Evolutionary conservation across 2,329 filamentous ascomycete genomes (phyloP).

Genomic region (Juglanconis juglandina): DNA sequence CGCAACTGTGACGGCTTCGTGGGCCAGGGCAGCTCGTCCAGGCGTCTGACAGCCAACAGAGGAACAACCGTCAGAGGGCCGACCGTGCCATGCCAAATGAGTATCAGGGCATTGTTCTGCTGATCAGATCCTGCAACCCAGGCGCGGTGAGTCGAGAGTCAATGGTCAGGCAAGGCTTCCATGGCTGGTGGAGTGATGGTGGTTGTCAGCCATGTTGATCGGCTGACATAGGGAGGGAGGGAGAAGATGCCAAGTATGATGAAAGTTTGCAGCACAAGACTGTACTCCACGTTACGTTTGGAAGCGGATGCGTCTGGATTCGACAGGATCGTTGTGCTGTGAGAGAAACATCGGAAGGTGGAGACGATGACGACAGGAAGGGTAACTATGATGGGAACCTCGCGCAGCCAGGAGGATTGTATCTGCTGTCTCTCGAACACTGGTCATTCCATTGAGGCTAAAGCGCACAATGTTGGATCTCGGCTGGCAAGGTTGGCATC

Average conservation of each 20-base stretch:
- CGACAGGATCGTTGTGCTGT: not conserved
- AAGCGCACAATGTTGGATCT: no score
- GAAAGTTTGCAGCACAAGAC: not conserved
- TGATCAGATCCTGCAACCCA: not conserved
- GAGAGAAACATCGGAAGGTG: not conserved
- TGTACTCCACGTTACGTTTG: no score
- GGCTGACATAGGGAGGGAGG: not conserved
- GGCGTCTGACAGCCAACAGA: not conserved
- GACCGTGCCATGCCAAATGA: not conserved
- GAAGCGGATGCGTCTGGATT: no score
- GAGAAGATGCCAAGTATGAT: conserved; percentile 1
- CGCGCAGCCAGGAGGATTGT: no score
- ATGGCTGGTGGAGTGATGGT: not conserved
- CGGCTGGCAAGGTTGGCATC: no score
- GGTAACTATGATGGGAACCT: no score
- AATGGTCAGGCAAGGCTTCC: not conserved
- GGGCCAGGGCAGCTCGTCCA: not conserved
- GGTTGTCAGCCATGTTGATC: not conserved
- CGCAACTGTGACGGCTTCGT: not conserved
- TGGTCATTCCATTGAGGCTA: no score
- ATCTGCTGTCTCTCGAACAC: no score
- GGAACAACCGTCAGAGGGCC: not conserved
- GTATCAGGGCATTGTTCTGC: not conserved
- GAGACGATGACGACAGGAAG: conserved; percentile 1
- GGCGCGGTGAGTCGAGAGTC: not conserved